Evolutionary conservation across 2,329 filamentous ascomycete genomes (phyloP), one percentile per base, ranked within the genome.

Genomic region (Emergomyces orientalis): DNA sequence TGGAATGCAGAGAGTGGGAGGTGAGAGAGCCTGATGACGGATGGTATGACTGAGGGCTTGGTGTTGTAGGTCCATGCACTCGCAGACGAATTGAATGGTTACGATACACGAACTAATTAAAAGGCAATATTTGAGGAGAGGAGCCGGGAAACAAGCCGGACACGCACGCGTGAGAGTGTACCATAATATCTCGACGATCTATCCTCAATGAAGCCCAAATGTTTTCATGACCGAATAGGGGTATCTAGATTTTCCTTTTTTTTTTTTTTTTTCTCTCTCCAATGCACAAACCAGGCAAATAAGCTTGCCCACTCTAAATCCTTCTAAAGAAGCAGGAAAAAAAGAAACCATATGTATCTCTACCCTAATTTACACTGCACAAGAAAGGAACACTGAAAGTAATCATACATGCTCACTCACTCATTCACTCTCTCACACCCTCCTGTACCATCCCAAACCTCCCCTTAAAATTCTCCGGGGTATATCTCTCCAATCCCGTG

Each of bases 401-500:
- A 25, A 57, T 41, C 34, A 17, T 57, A 57, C 54, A 54, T 1
- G 7, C n/a, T 57, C 22, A 19, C 34, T 39, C 34, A 32, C 19
- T 14, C 49, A 25, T 2, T 17, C 49, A 5, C 52, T n/a, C 52
- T 22, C 32, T 22, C 34, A 14, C 19, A 7, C 3, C 32, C 8
- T 55, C n/a, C 25, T 51, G 47, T 14, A 14, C 47, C 6, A 9
- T 22, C 27, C 22, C 2, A 55, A 55, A 37, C 54, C 11, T 41
- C 22, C 54, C 22, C 11, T 57, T 57, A 41, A 57, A 57, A 41
- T 57, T 57, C 5, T 57, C 32, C 13, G 54, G 22, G 3, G 13
- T 17, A 41, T 60, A 51, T 19, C 27, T 45, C 65, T 79, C 76
- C 34, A 79, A 67, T 14, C 77, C 77, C 6, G 78, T 76, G 30